A percentile compares a stretch with the other conserved stretches of the same genome.
Evolutionary conservation across 495 filamentous ascomycete genomes (phyloP).

Genomic region (Delitschia confertaspora): DNA sequence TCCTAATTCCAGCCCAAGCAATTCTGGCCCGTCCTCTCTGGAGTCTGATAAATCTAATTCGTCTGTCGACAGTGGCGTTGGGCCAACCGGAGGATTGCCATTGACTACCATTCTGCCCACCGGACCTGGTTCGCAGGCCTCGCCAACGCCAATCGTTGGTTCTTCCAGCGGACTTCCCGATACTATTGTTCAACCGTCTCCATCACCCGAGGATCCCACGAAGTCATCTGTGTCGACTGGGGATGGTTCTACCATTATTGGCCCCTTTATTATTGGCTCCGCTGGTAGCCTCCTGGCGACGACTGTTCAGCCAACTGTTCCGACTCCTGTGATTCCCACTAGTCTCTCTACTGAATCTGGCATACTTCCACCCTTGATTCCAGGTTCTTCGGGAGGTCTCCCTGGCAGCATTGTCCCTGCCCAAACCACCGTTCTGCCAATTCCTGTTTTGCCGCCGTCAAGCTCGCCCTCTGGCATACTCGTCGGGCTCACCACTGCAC

Average conservation of each 20-base stretch:
- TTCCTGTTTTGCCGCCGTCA: conserved; percentile 1
- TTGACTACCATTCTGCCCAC: background rate
- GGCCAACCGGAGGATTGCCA: background rate
- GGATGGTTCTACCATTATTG: conserved; percentile 3
- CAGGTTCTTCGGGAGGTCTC: background rate
- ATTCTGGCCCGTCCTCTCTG: background rate
- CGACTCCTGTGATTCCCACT: background rate
- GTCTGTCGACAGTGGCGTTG: background rate
- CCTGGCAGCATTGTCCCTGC: conserved; percentile 7
- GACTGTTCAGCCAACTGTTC: conserved; percentile 9
- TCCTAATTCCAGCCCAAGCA: background rate
- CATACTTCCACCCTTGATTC: background rate
- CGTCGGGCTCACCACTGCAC: conserved; percentile 24
- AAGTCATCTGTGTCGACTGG: background rate
- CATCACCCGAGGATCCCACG: background rate
- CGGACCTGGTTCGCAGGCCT: background rate
- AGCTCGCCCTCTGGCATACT: conserved; percentile 18
- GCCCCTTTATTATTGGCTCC: conserved; percentile 3
- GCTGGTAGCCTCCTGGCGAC: conserved; percentile 3
- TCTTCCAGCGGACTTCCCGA: conserved; percentile 11
- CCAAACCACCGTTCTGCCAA: conserved; percentile 1
- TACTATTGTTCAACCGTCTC: conserved; percentile 12
- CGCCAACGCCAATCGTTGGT: background rate
- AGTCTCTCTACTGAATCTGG: conserved; percentile 3
- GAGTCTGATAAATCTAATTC: background rate